Conservation (phyloP, 2,329 filamentous ascomycete species). For the Periconia sp. region DNA sequence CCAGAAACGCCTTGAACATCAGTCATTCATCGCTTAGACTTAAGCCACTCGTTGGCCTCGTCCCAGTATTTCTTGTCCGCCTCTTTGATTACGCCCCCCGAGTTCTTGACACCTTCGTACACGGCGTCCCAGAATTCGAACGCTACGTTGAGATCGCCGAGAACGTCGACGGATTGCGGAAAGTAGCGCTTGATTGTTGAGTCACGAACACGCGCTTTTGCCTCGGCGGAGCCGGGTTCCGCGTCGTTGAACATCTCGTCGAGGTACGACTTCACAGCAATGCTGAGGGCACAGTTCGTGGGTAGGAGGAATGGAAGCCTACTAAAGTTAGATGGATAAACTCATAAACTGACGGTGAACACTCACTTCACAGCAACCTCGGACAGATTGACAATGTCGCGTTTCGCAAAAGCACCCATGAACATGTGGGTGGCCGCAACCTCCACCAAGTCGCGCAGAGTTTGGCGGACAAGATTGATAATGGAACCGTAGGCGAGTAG, state of each 20-base stretch:
- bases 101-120: constrained; percentile 59
- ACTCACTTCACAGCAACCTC: constrained; percentile 73
- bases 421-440: constrained; percentile 79
- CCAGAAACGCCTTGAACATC: too few species aligned
- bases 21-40: constrained; percentile 25
- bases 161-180: constrained; percentile 60
- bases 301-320: constrained; percentile 67
- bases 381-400: constrained; percentile 60
- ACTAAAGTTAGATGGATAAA: constrained; percentile 25
- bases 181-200: constrained; percentile 61
- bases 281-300: constrained; percentile 74
- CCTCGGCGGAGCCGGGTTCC: constrained; percentile 55
- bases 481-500: constrained; percentile 85
- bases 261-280: constrained; percentile 78
- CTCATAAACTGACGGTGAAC: constrained; percentile 33
- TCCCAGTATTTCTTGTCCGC: constrained; percentile 56
- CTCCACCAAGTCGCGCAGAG: constrained; percentile 81
- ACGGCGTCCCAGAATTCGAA: constrained; percentile 69
- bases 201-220: constrained; percentile 53
- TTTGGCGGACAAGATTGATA: constrained; percentile 74
- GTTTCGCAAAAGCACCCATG: constrained; percentile 74
- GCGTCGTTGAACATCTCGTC: constrained; percentile 65
- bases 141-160: constrained; percentile 59
- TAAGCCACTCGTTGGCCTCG: constrained; percentile 63
- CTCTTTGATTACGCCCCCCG: constrained; percentile 49